phyloP scores from a whole-genome alignment of 2,329 filamentous ascomycete genomes.

The Orbilia brochopaga region DNA sequence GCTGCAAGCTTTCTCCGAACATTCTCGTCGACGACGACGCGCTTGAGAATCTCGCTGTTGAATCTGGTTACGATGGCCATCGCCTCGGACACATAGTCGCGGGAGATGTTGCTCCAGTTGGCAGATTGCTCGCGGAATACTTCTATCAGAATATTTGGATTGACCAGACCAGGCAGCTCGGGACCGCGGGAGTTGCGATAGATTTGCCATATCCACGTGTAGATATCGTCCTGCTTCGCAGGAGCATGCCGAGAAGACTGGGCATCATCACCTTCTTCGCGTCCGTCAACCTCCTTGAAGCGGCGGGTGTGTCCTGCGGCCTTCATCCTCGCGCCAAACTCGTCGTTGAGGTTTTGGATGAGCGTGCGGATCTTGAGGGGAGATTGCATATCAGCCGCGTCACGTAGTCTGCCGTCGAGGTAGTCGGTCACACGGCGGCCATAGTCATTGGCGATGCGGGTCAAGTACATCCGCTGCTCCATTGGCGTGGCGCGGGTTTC shows the following conservation, averaged over 20 bases:
- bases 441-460: conserved; percentile 58
- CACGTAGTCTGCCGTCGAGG: conserved; percentile 58
- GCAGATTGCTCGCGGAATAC: conserved; percentile 64
- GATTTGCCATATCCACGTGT: conserved; percentile 60
- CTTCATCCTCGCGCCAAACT: conserved; percentile 55
- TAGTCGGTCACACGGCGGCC: conserved; percentile 57
- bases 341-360: conserved; percentile 52
- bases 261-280: conserved; percentile 50
- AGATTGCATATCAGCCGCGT: conserved; percentile 56
- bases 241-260: conserved; percentile 29
- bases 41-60: conserved; percentile 60
- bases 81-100: conserved; percentile 60
- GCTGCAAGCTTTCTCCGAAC: conserved; percentile 61
- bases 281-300: conserved; percentile 48
- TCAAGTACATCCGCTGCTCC: conserved; percentile 58
- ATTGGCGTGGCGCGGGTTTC: conserved; percentile 56
- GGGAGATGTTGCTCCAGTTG: conserved; percentile 63
- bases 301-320: conserved; percentile 54
- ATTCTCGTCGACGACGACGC: conserved; percentile 60
- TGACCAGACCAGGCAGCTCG: conserved; percentile 63
- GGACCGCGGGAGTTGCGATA: conserved; percentile 63
- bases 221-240: conserved; percentile 57
- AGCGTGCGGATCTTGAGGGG: conserved; percentile 54
- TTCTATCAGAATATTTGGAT: conserved; percentile 58
- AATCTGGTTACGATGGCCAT: conserved; percentile 54